phyloP scores from a whole-genome alignment of 169 alveolate genomes.

The Cryptosporidium viatorum region DNA sequence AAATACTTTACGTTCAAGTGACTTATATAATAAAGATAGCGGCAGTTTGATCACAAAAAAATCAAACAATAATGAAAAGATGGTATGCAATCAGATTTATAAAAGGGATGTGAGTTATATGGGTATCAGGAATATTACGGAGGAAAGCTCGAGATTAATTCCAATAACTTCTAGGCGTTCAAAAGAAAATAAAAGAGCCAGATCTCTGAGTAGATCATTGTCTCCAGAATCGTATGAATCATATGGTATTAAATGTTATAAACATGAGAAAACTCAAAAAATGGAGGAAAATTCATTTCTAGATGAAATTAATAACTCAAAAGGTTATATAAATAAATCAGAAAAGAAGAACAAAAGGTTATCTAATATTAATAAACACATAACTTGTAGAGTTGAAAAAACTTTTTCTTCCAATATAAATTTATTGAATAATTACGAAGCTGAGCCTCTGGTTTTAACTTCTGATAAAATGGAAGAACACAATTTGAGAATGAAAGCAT shows the following conservation, averaged over 20 bases:
- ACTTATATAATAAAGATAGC: not conserved
- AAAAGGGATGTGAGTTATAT: not conserved
- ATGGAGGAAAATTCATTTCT: not conserved
- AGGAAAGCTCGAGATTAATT: not conserved
- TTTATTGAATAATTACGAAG: not conserved
- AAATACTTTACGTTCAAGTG: not conserved
- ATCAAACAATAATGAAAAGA: not conserved
- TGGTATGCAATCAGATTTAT: not conserved
- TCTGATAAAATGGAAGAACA: slow-evolving; percentile 16
- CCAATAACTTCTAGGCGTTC: not conserved
- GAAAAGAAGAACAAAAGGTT: not conserved
- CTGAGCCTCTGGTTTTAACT: no score
- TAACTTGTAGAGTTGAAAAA: not conserved
- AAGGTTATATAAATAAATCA: not conserved
- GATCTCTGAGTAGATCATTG: slow-evolving; percentile 62
- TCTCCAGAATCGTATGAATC: slow-evolving; percentile 30
- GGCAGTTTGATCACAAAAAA: not conserved
- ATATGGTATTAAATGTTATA: not conserved
- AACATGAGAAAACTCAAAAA: not conserved
- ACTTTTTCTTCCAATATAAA: not conserved
- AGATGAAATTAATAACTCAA: not conserved
- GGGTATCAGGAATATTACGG: not conserved
- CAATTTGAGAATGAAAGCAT: slow-evolving; percentile 34
- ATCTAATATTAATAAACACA: not conserved
- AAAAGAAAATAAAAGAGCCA: not conserved